Evolutionary conservation across 768 basidiomycete species (phyloP), one percentile per base, ranked within the genome.

Genomic region (Gymnopilus dilepis): DNA sequence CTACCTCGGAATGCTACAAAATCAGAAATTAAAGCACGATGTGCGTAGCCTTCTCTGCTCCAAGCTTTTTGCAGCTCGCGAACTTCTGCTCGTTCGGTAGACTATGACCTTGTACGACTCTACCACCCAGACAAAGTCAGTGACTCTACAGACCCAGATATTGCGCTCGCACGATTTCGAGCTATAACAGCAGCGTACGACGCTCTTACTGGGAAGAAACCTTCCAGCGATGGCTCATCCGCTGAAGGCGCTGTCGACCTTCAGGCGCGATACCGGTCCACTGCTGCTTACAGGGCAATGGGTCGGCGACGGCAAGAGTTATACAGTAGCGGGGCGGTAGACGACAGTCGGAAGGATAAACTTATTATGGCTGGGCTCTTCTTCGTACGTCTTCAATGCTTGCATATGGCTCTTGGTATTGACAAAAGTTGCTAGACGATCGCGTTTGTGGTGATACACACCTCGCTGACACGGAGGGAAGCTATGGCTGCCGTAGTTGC

Each of bases 31-130:
- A 88, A 88, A 72, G 74, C 79, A 26, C 77, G 86, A 67, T 88
- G 86, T 86, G 66, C 63, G 79, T 79, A 19, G 21, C 53, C 13
- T 58, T 42, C 28, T 26, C 28, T 41, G 41, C 58, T 19, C 0
- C 38, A 31, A n/a, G n/a, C n/a, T n/a, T n/a, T n/a, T n/a, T n/a
- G n/a, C n/a, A n/a, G 15, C 40, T 48, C 38, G 26, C 28, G 17
- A 17, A 31, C 13, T 50, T 50, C 28, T 28, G 15, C 38, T 45
- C 34, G 33, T 34, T 56, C n/a, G 57, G 7, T 65, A 93, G 91
- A 92, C 73, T 91, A 86, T 68, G 91, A 92, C 64, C 89, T 93
- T 45, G 91, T 92, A 31, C 81, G 87, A 40, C 80, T 91, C 59
- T 91, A 92, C 72, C 91, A 93, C 71, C 91, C 91, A 2, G 91